These are phyloP conservation scores for Apodospora peruviana DNA, from an alignment of 495 filamentous ascomycete species.

Conservation along the genomic window DNA sequence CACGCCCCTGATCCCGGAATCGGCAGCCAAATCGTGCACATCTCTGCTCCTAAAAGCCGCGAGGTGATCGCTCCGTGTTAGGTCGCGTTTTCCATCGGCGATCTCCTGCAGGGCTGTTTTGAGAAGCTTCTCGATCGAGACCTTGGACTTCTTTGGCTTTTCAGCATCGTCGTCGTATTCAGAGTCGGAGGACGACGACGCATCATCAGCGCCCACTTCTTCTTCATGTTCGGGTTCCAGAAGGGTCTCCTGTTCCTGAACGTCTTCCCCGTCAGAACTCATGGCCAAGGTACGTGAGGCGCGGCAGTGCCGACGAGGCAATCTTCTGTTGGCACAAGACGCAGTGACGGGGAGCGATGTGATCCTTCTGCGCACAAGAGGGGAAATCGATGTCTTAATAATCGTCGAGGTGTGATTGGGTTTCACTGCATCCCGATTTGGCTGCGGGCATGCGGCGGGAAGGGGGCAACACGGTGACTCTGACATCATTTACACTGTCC, in stretches of 20 bases:
- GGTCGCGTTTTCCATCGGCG: background rate
- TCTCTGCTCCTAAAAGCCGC: constrained; percentile 2
- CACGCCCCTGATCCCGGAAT: background rate
- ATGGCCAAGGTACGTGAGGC: background rate
- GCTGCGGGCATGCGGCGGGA: background rate
- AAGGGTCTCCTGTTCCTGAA: background rate
- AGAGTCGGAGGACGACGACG: background rate
- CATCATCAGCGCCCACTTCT: background rate
- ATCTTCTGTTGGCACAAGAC: background rate
- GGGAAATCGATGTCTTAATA: constrained; percentile 2
- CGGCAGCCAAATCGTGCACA: background rate
- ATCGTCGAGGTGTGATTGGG: background rate
- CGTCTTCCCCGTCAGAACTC: constrained; percentile 2
- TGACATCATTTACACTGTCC: background rate
- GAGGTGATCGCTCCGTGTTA: constrained; percentile 1
- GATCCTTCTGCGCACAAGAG: background rate
- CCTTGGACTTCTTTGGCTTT: background rate
- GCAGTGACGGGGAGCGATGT: background rate
- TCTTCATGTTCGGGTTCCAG: no score
- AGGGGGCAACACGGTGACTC: background rate
- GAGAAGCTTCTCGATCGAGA: constrained; percentile 4
- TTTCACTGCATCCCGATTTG: background rate
- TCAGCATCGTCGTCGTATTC: background rate
- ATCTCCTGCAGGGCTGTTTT: constrained; percentile 2
- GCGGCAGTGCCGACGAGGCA: background rate